phyloP scores from a whole-genome alignment of 768 basidiomycete genomes.

The Mycena kentingensis region DNA sequence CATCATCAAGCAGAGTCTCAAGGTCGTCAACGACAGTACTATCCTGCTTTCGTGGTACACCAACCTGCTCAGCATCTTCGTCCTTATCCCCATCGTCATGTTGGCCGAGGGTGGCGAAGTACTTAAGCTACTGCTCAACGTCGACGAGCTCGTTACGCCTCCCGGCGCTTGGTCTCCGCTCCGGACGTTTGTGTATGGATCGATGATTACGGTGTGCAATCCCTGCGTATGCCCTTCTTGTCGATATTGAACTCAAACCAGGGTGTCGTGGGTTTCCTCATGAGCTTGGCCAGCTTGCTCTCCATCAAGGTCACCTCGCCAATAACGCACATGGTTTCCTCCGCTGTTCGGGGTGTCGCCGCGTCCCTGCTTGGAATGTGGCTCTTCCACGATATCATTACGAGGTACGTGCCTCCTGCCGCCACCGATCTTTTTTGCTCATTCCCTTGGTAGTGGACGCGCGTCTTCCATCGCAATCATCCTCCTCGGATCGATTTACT shows the following conservation, averaged over 20 bases:
- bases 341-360: constrained; percentile 91
- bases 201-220: constrained; percentile 69
- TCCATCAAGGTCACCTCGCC: constrained; percentile 98
- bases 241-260: constrained; percentile 27
- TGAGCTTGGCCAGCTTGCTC: constrained; percentile 89
- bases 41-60: constrained; percentile 90
- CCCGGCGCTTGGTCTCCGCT: constrained; percentile 50
- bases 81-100: constrained; percentile 72
- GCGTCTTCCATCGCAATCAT: constrained; percentile 80
- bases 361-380: constrained; percentile 83
- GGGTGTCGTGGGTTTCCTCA: constrained; percentile 90
- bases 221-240: not conserved
- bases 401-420: constrained; percentile 52
- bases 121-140: constrained; percentile 56
- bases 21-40: constrained; percentile 80
- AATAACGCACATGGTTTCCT: constrained; percentile 96
- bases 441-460: constrained; percentile 61
- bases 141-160: constrained; percentile 37
- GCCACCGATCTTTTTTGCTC: not conserved
- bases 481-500: constrained; percentile 78
- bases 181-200: constrained; percentile 75
- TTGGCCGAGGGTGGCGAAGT: constrained; percentile 74
- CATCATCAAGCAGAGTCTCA: constrained; percentile 86
- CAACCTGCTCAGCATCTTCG: constrained; percentile 75
- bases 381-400: constrained; percentile 81